phyloP scores from a whole-genome alignment of 23 red algal species.

The Agarophyton chilense region DNA sequence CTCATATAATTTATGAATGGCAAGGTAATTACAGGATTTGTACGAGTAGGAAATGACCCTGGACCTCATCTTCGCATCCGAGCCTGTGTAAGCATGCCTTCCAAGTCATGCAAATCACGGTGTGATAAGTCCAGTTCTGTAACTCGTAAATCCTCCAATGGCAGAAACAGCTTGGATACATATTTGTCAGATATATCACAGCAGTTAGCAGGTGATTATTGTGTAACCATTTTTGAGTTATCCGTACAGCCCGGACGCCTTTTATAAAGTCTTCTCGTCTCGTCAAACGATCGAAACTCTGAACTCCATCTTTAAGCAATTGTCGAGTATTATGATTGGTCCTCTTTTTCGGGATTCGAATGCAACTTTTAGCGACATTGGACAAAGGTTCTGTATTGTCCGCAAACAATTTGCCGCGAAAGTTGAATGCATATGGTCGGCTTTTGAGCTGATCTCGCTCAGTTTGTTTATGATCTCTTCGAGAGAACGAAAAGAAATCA shows the following conservation, averaged over 20 bases:
- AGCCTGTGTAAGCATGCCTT: background rate
- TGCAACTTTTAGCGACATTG: conserved; percentile 63
- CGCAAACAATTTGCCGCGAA: conserved; percentile 50
- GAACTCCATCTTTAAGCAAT: conserved; percentile 81
- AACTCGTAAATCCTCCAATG: conserved; percentile 48
- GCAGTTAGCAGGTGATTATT: conserved; percentile 52
- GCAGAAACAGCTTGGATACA: conserved; percentile 59
- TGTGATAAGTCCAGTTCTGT: conserved; percentile 40
- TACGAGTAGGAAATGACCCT: no score
- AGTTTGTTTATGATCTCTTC: conserved; percentile 46
- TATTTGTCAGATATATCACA: conserved; percentile 46
- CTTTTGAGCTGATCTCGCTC: background rate
- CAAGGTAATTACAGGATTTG: no score
- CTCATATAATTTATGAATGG: no score
- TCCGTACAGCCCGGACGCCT: conserved; percentile 79
- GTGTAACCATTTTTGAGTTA: conserved; percentile 73
- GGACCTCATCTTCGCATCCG: no score
- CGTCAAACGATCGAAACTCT: conserved; percentile 40
- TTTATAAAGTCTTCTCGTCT: conserved; percentile 74
- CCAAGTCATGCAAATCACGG: no score
- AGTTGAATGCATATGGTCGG: background rate
- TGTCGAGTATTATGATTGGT: conserved; percentile 23
- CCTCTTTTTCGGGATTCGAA: conserved; percentile 62
- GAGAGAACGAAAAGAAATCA: conserved; percentile 40
- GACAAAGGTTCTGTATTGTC: conserved; percentile 27